These are phyloP conservation scores for Passalora sequoiae DNA, from an alignment of 2,329 filamentous ascomycete species.

Conservation along the genomic window DNA sequence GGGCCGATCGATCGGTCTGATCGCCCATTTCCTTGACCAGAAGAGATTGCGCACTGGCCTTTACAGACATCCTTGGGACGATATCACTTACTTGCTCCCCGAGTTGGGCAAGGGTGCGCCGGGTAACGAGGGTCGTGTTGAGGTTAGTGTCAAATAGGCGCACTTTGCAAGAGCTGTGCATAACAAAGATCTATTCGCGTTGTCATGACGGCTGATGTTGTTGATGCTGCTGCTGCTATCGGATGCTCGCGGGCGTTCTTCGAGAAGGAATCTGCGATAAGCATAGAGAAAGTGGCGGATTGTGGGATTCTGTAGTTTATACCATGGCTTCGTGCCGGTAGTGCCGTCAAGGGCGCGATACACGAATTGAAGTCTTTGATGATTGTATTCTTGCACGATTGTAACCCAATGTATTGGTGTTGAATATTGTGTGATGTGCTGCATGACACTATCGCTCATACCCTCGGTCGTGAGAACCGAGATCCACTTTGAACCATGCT, in stretches of 20 bases:
- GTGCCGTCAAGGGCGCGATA: neutral
- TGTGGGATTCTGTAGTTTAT: neutral
- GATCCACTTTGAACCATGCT: neutral
- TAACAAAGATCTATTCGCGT: neutral
- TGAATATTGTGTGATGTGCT: neutral
- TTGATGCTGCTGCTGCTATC: too few species aligned
- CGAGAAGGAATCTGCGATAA: neutral
- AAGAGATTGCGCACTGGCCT: conserved; percentile 97
- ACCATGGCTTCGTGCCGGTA: conserved; percentile 1
- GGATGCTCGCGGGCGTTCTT: neutral
- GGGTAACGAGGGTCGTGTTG: conserved; percentile 78
- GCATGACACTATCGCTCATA: neutral
- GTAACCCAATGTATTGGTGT: neutral
- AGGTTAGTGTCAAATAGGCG: conserved; percentile 61
- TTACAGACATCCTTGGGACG: conserved; percentile 97
- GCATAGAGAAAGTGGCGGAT: conserved; percentile 1
- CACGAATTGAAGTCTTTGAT: neutral
- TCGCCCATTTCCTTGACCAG: conserved; percentile 99
- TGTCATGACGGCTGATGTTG: conserved; percentile 2
- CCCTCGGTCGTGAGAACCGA: neutral
- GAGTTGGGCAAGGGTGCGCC: conserved; percentile 65
- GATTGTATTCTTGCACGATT: neutral
- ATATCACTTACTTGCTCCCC: conserved; percentile 91
- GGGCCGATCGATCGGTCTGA: conserved; percentile 93
- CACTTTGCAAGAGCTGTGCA: neutral